Evolutionary conservation across 768 basidiomycete species (phyloP).

Genomic region (Boletus pseudopeckii): DNA sequence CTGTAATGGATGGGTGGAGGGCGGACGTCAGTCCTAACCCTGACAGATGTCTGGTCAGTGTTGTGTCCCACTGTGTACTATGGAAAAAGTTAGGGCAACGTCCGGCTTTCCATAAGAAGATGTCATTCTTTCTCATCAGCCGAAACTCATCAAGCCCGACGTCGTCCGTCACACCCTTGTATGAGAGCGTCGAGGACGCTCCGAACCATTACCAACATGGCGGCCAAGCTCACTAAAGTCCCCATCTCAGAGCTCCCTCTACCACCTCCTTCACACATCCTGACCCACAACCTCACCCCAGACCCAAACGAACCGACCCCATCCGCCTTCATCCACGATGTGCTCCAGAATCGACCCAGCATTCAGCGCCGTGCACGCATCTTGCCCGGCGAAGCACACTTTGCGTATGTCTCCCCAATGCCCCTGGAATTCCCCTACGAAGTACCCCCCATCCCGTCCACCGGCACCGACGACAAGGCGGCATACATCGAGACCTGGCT

Average conservation of each 20-base stretch:
- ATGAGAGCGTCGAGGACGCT: slow-evolving; percentile 18
- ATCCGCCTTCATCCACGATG: slow-evolving; percentile 46
- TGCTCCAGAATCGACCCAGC: slow-evolving; percentile 53
- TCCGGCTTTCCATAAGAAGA: neutral
- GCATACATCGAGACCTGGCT: slow-evolving; percentile 79
- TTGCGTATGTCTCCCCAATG: slow-evolving; percentile 78
- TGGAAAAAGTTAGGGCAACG: too few species aligned
- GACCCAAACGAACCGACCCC: slow-evolving; percentile 55
- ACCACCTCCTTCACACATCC: slow-evolving; percentile 38
- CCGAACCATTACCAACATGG: slow-evolving; percentile 16
- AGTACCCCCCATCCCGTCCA: slow-evolving; percentile 53
- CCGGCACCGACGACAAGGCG: slow-evolving; percentile 48
- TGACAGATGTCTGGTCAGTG: too few species aligned
- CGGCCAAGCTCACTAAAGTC: slow-evolving; percentile 21
- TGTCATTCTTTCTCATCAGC: slow-evolving; percentile 1
- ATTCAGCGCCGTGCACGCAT: slow-evolving; percentile 68
- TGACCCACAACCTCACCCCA: slow-evolving; percentile 53
- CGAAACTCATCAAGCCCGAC: neutral
- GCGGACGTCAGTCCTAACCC: too few species aligned
- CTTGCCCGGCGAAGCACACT: slow-evolving; percentile 58
- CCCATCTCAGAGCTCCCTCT: slow-evolving; percentile 48
- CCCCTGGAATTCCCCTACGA: slow-evolving; percentile 82
- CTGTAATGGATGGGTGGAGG: too few species aligned
- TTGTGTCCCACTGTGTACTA: too few species aligned
- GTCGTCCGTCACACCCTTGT: neutral